Conservation (phyloP, 345 rosid species). For the Acer campestre region DNA sequence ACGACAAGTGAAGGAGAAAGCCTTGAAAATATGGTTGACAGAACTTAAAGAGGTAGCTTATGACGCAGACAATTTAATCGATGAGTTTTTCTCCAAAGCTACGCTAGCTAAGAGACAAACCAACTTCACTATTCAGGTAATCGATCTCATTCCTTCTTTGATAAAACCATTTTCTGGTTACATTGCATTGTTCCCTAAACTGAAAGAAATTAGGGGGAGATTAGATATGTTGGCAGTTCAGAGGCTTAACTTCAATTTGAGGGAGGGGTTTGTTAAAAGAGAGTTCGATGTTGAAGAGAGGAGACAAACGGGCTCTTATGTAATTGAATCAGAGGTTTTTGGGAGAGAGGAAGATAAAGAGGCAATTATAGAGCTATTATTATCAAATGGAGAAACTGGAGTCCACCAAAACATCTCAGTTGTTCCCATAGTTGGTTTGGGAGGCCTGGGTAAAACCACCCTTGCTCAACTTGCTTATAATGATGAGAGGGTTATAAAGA, state of each 20-base stretch:
- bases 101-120: neutral
- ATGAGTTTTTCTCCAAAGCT: constrained; percentile 23
- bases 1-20: constrained; percentile 11
- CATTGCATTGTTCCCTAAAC: constrained; percentile 4
- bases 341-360: constrained; percentile 14
- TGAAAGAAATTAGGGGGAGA: constrained; percentile 20
- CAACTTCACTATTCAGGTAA: constrained; percentile 10
- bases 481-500: constrained; percentile 5
- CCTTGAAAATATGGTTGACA: constrained; percentile 22
- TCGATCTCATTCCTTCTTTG: neutral
- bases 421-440: constrained; percentile 25
- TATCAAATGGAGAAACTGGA: neutral
- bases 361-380: neutral
- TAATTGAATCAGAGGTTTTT: constrained; percentile 11
- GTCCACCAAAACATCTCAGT: neutral
- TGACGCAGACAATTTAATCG: constrained; percentile 26
- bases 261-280: neutral
- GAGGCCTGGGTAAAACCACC: constrained; percentile 31
- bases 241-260: constrained; percentile 20
- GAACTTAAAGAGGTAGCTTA: constrained; percentile 22
- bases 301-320: constrained; percentile 7
- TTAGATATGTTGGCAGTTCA: constrained; percentile 20
- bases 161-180: constrained; percentile 8
- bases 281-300: neutral
- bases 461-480: constrained; percentile 28